phyloP scores from a whole-genome alignment of 2,329 filamentous ascomycete species.

The Bertia moriformis region DNA sequence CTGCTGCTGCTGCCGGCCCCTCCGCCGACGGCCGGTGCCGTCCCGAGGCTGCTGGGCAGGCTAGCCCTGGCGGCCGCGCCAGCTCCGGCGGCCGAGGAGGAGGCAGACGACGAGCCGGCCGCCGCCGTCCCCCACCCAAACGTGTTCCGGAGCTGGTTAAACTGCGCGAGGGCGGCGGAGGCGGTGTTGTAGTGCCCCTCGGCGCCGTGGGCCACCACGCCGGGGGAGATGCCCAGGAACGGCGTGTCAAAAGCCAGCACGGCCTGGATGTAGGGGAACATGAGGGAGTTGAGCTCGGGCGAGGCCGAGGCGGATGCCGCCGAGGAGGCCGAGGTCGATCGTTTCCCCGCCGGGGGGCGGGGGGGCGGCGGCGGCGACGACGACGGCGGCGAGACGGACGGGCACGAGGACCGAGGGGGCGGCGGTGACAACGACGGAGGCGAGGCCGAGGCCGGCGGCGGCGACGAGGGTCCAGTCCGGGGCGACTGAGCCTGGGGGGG shows the following conservation, averaged over 20 bases:
- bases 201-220: slow-evolving; percentile 72
- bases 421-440: neutral
- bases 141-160: slow-evolving; percentile 50
- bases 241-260: slow-evolving; percentile 91
- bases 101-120: slow-evolving; percentile 9
- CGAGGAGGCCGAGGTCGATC: slow-evolving; percentile 2
- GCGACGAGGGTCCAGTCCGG: slow-evolving; percentile 17
- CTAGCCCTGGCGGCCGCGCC: too few relatives aligned
- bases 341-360: slow-evolving; percentile 16
- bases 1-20: slow-evolving; percentile 15
- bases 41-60: slow-evolving; percentile 19
- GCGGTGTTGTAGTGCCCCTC: slow-evolving; percentile 74
- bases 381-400: slow-evolving; percentile 6
- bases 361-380: slow-evolving; percentile 18
- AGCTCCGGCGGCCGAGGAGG: slow-evolving; percentile 12
- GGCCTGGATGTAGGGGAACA: slow-evolving; percentile 88
- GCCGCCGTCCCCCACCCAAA: slow-evolving; percentile 43
- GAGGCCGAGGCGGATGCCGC: slow-evolving; percentile 11
- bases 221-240: slow-evolving; percentile 67
- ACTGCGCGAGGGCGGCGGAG: slow-evolving; percentile 50
- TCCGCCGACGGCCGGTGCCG: slow-evolving; percentile 14
- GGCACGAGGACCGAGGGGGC: too few relatives aligned
- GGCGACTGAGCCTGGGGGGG: slow-evolving; percentile 11
- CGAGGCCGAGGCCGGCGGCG: slow-evolving; percentile 14
- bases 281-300: slow-evolving; percentile 41